Conservation (phyloP, 257 asterid genomes). For the Fraxinus pennsylvanica region DNA sequence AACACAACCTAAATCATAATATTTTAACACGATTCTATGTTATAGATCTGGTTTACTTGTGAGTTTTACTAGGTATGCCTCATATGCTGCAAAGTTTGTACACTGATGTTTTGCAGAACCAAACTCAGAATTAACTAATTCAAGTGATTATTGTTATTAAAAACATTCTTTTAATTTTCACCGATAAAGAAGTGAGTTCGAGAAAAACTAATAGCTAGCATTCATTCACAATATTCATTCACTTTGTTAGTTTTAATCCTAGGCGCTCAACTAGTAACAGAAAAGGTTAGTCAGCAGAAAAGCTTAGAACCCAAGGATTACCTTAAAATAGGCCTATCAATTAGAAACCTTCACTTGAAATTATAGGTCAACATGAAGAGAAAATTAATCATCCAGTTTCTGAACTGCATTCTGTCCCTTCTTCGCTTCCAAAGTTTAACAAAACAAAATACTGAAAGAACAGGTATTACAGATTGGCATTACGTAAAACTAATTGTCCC, state of each 20-base stretch:
- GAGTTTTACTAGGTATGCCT: background rate
- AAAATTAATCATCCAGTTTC: background rate
- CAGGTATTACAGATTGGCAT: constrained; percentile 3
- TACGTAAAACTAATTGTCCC: background rate
- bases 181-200: background rate
- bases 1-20: too few species aligned
- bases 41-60: background rate
- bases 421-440: background rate
- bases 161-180: background rate
- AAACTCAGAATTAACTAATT: too few species aligned
- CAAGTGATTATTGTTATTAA: background rate
- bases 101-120: background rate
- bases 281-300: background rate
- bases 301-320: background rate
- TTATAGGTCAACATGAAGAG: background rate
- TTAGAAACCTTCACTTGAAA: background rate
- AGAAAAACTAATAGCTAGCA: background rate
- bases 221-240: background rate
- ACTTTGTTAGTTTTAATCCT: background rate
- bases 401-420: background rate
- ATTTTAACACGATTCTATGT: too few species aligned
- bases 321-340: background rate
- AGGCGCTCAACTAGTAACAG: background rate
- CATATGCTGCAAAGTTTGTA: background rate
- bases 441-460: background rate